Evolutionary conservation across 2,329 filamentous ascomycete species (phyloP), one percentile per base, ranked within the genome.

Genomic region (Aspergillus felis): DNA sequence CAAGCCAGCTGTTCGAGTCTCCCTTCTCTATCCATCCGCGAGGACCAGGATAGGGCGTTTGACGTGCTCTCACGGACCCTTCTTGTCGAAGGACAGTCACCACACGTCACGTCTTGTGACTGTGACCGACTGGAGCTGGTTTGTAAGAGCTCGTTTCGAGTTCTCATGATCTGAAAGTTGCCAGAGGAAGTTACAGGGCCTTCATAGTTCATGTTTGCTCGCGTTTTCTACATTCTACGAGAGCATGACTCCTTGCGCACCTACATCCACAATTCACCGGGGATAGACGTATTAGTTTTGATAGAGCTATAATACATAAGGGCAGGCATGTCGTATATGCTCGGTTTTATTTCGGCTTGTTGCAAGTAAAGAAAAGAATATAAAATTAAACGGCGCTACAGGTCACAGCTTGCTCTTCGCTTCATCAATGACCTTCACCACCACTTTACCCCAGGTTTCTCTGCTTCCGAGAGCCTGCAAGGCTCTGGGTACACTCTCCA

Each of bases 361-460:
- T 24, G 20, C 8, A 24, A 9, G 41, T 44, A 24, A 8, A 14
- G 9, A 22, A 17, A 10, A 47, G 25, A 47, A 14, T 24, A 12
- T 12, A 38, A 3, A 17, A 3, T 17, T 38, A 38, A 17, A 38
- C 5, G 17, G 32, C 9, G 20, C 5, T 47, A 25, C 7, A 14
- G 3, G 29, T 66, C 60, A 78, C 52, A 78, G 61, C 64, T 73
- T 72, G 61, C 73, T 76, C 67, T 81, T 78, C 6, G 83, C 80
- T 68, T 91, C 88, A 3, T 92, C 89, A 1, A 88, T 87, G 46
- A 97, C 81, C 76, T 91, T 91, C 22, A 97, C 87, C 1, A 97
- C 91, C 0, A 97, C 93, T 81, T 97, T 97, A 0, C 93, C 93
- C 93, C 93, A 97, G 1, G 92, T 96, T 52, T 89, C 90, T 58